These are phyloP conservation scores for Stephania cephalantha DNA, from an alignment of 164 flowering plant genomes.

Conservation along the genomic window DNA sequence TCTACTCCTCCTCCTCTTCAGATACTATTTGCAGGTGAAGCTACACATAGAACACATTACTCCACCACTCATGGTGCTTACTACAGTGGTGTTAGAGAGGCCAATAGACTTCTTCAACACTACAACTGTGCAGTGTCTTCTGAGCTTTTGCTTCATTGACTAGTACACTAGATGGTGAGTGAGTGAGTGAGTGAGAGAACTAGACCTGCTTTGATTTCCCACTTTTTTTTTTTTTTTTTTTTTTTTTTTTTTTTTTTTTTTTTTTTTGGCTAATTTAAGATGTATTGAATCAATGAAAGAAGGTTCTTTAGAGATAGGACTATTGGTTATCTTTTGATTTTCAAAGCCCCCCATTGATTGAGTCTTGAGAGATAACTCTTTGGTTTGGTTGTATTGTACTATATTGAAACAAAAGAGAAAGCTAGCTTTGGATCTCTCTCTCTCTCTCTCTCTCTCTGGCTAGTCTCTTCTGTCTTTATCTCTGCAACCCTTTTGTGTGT, in stretches of 20 bases:
- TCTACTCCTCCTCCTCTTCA: background rate
- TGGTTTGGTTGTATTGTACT: slow-evolving; percentile 3
- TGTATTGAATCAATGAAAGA: background rate
- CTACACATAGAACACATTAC: slow-evolving; percentile 93
- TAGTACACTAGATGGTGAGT: too few relatives aligned
- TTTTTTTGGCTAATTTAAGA: background rate
- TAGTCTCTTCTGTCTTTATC: slow-evolving; percentile 11
- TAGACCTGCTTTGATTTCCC: too few relatives aligned
- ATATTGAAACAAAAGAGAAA: slow-evolving; percentile 13
- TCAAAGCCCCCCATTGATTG: slow-evolving; percentile 19
- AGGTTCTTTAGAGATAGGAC: background rate
- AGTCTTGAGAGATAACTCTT: slow-evolving; percentile 7
- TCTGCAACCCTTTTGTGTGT: background rate
- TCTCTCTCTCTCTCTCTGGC: background rate
- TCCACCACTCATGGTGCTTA: slow-evolving; percentile 99
- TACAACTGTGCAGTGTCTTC: background rate
- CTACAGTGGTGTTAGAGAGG: slow-evolving; percentile 91
- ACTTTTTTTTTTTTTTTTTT: too few relatives aligned
- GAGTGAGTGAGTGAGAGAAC: too few relatives aligned
- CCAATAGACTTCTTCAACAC: slow-evolving; percentile 24
- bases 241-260: too few relatives aligned
- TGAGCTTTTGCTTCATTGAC: background rate
- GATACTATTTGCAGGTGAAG: slow-evolving; percentile 14
- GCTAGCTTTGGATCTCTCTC: slow-evolving; percentile 15
- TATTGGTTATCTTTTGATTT: slow-evolving; percentile 11